Evolutionary conservation across 2,329 filamentous ascomycete species (phyloP).

Genomic region (Ascochyta rabiei): DNA sequence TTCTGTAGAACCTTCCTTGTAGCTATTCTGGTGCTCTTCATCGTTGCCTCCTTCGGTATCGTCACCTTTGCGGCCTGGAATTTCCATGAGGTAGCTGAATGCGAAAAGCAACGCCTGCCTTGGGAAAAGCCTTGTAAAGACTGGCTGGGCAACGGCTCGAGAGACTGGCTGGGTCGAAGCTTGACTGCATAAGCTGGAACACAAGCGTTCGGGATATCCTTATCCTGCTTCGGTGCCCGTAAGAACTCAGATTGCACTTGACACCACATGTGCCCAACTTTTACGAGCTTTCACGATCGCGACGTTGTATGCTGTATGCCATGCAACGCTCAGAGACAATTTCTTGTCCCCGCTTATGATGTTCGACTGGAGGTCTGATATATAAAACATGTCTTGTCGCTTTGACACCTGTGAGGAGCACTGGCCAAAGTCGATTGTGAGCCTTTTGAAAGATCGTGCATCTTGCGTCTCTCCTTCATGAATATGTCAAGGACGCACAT

Average conservation of each 20-base stretch:
- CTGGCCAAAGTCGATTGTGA: too few relatives aligned
- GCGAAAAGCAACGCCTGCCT: slow-evolving; percentile 30
- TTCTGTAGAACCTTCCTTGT: slow-evolving; percentile 24
- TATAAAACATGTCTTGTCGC: too few relatives aligned
- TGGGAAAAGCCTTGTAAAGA: slow-evolving; percentile 34
- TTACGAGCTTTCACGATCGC: not conserved
- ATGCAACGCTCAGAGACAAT: not conserved
- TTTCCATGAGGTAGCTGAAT: slow-evolving; percentile 32
- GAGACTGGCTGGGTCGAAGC: slow-evolving; percentile 26
- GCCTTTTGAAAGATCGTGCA: too few relatives aligned
- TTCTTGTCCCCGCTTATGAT: not conserved
- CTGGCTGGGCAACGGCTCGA: slow-evolving; percentile 28
- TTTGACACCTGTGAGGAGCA: too few relatives aligned
- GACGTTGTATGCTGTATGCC: not conserved
- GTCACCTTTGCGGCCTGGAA: slow-evolving; percentile 32
- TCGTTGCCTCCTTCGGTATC: slow-evolving; percentile 22
- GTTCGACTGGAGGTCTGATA: not conserved
- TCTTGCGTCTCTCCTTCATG: too few relatives aligned
- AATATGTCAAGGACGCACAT: too few relatives aligned
- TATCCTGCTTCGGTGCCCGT: not conserved
- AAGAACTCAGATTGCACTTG: not conserved
- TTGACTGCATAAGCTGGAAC: not conserved
- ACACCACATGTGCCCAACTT: not conserved
- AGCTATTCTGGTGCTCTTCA: slow-evolving; percentile 18
- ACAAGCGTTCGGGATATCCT: not conserved